A percentile compares a stretch with the other conserved stretches of the same genome.
Conservation (phyloP, 148 eudicot species). For the Silene conica region DNA sequence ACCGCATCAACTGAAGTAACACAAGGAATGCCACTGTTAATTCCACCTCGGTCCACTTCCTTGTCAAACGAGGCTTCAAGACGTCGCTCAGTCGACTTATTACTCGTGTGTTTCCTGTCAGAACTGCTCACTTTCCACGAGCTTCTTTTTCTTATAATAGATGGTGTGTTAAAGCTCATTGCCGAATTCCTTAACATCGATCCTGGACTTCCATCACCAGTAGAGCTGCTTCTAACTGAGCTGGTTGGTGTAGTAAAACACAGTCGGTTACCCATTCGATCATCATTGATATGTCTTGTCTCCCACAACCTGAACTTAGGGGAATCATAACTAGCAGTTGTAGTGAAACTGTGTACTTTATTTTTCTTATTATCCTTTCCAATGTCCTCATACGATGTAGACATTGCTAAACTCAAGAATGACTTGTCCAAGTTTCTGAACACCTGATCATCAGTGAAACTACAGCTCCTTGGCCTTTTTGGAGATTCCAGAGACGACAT, state of each 20-base stretch:
- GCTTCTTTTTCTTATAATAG: constrained; percentile 56
- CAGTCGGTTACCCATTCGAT: constrained; percentile 4
- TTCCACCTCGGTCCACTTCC: constrained; percentile 44
- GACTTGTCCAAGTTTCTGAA: constrained; percentile 36
- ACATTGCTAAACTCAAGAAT: constrained; percentile 46
- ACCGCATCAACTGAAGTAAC: constrained; percentile 25
- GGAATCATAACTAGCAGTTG: too few species aligned
- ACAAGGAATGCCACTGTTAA: constrained; percentile 32
- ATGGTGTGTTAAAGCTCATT: constrained; percentile 59
- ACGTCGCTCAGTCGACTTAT: constrained; percentile 43
- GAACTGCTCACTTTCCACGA: constrained; percentile 18
- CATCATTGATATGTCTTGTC: too few species aligned
- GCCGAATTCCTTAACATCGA: constrained; percentile 69
- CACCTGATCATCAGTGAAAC: constrained; percentile 25
- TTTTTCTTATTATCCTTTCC: constrained; percentile 35
- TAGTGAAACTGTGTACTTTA: constrained; percentile 17
- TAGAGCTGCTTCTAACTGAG: constrained; percentile 28
- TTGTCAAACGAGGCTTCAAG: constrained; percentile 57
- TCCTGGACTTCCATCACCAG: constrained; percentile 48
- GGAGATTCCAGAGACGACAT: constrained; percentile 33
- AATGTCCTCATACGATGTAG: constrained; percentile 22
- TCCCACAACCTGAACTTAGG: too few species aligned
- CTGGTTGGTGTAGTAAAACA: constrained; percentile 36
- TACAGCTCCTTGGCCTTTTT: constrained; percentile 36
- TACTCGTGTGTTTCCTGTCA: constrained; percentile 13